Conservation (phyloP, 805 yeast genomes). For the Candida sanyiensis region DNA sequence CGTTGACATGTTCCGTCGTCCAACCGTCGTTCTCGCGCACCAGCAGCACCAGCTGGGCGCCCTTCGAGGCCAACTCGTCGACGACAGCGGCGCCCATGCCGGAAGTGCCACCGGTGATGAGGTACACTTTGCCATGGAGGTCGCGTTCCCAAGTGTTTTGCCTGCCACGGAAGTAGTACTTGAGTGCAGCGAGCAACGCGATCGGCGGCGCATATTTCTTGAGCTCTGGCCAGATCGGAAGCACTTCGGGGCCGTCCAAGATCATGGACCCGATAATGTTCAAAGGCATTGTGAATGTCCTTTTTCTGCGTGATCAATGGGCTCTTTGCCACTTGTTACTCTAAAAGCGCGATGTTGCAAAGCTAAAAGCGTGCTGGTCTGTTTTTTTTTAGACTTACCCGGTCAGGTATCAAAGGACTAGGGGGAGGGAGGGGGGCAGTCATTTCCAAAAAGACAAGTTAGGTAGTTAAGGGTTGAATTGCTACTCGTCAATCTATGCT, state of each 20-base stretch:
- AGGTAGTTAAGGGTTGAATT: no score
- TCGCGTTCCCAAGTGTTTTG: constrained; percentile 89
- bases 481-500: not conserved
- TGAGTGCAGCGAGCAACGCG: constrained; percentile 41
- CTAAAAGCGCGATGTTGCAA: no score
- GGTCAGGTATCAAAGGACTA: no score
- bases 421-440: no score
- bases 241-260: constrained; percentile 63
- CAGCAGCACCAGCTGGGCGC: constrained; percentile 80
- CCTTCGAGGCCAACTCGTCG: constrained; percentile 65
- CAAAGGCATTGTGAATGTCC: constrained; percentile 59
- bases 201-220: constrained; percentile 53
- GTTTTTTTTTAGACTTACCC: not conserved
- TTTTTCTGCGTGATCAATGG: not conserved
- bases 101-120: constrained; percentile 89
- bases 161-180: constrained; percentile 75
- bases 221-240: constrained; percentile 70
- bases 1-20: constrained; percentile 75
- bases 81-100: constrained; percentile 82
- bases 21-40: constrained; percentile 63
- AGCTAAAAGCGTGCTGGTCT: no score
- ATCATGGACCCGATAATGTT: constrained; percentile 68
- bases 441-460: no score
- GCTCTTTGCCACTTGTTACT: not conserved
- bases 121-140: constrained; percentile 80